phyloP scores from a whole-genome alignment of 2,329 filamentous ascomycete genomes.

The Sporothrix protearum region DNA sequence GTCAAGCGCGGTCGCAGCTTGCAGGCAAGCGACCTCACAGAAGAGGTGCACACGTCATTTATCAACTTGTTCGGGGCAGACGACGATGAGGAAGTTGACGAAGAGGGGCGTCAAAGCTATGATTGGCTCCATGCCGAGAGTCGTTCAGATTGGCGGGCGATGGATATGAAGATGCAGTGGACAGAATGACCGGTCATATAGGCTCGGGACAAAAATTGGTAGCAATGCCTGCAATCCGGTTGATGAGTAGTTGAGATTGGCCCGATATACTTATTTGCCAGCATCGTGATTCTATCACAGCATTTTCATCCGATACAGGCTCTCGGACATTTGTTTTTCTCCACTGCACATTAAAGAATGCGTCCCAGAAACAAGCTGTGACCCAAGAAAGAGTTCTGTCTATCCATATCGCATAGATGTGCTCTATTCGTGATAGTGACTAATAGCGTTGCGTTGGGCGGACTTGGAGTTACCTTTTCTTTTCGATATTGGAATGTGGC shows the following conservation, averaged over 20 bases:
- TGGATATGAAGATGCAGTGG: neutral
- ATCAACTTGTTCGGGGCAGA: conserved; percentile 73
- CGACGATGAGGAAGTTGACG: conserved; percentile 38
- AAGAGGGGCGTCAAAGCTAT: conserved; percentile 37
- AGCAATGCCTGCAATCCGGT: neutral
- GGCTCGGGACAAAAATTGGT: neutral
- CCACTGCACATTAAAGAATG: too few relatives aligned
- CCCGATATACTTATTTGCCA: too few relatives aligned
- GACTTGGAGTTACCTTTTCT: neutral
- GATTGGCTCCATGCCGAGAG: neutral
- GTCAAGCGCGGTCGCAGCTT: conserved; percentile 78
- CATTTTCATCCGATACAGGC: neutral
- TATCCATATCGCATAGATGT: neutral
- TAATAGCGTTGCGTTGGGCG: neutral
- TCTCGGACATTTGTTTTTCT: neutral
- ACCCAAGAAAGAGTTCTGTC: neutral
- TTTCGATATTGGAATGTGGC: neutral
- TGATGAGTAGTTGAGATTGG: neutral
- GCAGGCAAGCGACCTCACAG: conserved; percentile 89
- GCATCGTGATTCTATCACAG: neutral
- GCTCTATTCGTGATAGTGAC: neutral
- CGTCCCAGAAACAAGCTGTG: too few relatives aligned
- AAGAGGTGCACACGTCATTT: conserved; percentile 82
- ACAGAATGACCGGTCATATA: neutral
- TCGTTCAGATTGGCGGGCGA: neutral